These are phyloP conservation scores for Fusarium oligoseptatum DNA, from an alignment of 2,329 filamentous ascomycete genomes.

Conservation along the genomic window DNA sequence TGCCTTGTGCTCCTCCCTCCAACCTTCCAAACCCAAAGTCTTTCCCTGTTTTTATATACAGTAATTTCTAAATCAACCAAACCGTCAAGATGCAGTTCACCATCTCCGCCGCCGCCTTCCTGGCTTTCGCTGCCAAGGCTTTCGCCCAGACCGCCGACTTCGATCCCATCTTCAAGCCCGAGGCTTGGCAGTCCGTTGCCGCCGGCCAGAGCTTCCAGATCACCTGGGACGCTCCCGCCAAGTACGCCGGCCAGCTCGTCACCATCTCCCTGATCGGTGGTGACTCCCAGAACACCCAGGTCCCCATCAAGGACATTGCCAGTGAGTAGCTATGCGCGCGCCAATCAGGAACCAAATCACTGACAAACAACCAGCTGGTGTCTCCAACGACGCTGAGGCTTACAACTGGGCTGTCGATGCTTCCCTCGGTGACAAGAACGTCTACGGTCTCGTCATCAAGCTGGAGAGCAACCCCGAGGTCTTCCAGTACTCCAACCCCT, in stretches of 20 bases:
- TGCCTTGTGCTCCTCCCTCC: conserved; percentile 32
- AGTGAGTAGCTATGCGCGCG: conserved; percentile 58
- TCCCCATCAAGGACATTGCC: conserved; percentile 59
- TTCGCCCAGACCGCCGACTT: conserved; percentile 70
- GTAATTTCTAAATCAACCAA: conserved; percentile 41
- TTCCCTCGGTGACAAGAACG: conserved; percentile 58
- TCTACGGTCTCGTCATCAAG: conserved; percentile 71
- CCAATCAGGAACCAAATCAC: background rate
- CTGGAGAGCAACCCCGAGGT: conserved; percentile 60
- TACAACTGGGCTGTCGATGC: conserved; percentile 66
- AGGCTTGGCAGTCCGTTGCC: conserved; percentile 56
- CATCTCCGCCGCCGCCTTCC: conserved; percentile 60
- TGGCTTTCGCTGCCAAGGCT: conserved; percentile 65
- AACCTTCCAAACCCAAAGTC: conserved; percentile 22
- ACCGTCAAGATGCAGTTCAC: conserved; percentile 68
- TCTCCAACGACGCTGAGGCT: conserved; percentile 59
- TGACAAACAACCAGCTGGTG: conserved; percentile 53
- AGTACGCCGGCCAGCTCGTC: conserved; percentile 60
- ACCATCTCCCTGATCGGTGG: conserved; percentile 70
- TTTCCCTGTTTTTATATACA: conserved; percentile 33
- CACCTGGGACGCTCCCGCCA: conserved; percentile 61
- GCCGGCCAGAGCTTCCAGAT: conserved; percentile 65
- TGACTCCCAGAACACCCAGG: conserved; percentile 57
- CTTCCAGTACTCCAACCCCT: conserved; percentile 75
- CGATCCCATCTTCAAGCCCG: conserved; percentile 65